Percentiles rank a stretch among this genome's conserved stretches.
phyloP scores from a whole-genome alignment of 2,329 filamentous ascomycete genomes.

The Ophiostoma piceae region DNA sequence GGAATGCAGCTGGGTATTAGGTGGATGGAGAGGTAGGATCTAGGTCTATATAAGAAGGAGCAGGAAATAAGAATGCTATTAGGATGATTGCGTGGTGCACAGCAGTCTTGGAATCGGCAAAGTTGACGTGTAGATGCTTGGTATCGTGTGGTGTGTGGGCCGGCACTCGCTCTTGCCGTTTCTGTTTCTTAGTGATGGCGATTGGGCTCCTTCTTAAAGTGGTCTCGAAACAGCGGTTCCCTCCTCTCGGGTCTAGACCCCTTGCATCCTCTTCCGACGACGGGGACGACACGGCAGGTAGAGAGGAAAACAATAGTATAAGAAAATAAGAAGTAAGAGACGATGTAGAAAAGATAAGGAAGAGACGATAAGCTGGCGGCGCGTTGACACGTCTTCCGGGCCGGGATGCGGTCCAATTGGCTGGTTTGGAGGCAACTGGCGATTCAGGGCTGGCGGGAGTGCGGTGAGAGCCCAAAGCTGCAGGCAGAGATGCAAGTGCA shows the following conservation, averaged over 20 bases:
- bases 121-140: background rate
- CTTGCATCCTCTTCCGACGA: background rate
- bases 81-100: background rate
- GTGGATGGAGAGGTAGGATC: background rate
- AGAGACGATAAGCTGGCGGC: background rate
- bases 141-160: slow-evolving; percentile 8
- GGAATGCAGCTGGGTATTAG: background rate
- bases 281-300: background rate
- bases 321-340: background rate
- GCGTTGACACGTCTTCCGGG: background rate
- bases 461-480: slow-evolving; percentile 9
- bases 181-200: background rate
- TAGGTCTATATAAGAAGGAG: background rate
- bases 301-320: no score
- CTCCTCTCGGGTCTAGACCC: slow-evolving; percentile 3
- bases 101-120: background rate
- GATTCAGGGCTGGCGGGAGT: background rate
- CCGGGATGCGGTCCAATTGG: slow-evolving; percentile 6
- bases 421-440: background rate
- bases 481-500: background rate
- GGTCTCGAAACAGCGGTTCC: background rate
- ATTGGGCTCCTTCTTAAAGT: background rate
- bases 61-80: background rate
- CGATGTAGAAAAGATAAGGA: background rate
- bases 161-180: slow-evolving; percentile 1